Percentiles rank a stretch among this genome's conserved stretches.
phyloP scores from a whole-genome alignment of 2,329 filamentous ascomycete species.

The Pseudogymnoascus sp. region DNA sequence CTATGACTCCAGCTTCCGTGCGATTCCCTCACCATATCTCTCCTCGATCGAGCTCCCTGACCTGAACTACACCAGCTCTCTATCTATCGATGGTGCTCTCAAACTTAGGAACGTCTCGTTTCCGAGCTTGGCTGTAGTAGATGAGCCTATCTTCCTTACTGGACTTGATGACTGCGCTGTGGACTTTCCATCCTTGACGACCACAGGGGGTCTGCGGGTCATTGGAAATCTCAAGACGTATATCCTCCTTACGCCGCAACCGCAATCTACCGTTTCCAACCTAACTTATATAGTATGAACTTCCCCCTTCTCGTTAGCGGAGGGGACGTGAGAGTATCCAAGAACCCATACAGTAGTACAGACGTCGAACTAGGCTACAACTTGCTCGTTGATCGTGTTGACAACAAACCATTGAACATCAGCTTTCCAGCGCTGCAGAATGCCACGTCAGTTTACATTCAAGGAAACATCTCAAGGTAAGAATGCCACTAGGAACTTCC shows the following conservation, averaged over 20 bases:
- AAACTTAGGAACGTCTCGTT: neutral
- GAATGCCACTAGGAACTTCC: neutral
- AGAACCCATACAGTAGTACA: neutral
- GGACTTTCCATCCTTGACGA: neutral
- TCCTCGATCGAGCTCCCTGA: neutral
- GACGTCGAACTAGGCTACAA: neutral
- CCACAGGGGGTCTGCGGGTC: neutral
- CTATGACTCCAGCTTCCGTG: neutral
- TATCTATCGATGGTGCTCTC: neutral
- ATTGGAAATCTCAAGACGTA: neutral
- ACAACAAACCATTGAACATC: neutral
- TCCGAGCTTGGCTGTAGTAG: neutral
- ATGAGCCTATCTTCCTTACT: neutral
- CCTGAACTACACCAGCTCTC: neutral
- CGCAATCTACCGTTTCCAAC: neutral
- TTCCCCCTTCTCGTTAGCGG: neutral
- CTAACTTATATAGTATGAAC: neutral
- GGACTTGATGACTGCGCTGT: neutral
- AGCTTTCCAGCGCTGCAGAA: neutral
- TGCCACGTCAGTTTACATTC: neutral
- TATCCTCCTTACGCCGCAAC: neutral
- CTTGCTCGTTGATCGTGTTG: neutral
- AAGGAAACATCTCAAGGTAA: neutral
- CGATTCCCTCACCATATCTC: neutral
- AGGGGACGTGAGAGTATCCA: neutral